Conservation (phyloP, 306 rosid genomes). For the Betula pendula region DNA sequence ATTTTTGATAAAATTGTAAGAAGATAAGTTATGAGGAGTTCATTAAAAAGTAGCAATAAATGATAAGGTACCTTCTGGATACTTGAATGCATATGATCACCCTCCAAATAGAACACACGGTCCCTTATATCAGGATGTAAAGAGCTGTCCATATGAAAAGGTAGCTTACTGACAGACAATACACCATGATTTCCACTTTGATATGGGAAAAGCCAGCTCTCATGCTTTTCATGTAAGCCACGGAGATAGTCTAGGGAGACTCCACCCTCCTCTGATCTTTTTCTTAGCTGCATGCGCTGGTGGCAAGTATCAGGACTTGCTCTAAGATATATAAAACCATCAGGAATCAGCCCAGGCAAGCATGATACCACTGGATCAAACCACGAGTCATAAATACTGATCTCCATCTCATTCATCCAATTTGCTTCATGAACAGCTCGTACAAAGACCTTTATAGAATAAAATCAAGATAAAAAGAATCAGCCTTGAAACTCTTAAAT, state of each 20-base stretch:
- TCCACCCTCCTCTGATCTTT: conserved; percentile 90
- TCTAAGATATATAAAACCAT: conserved; percentile 94
- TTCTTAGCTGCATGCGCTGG: conserved; percentile 80
- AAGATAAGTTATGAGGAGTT: conserved; percentile 14
- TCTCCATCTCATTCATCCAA: conserved; percentile 99
- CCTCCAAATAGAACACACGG: conserved; percentile 92
- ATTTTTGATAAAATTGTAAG: conserved; percentile 3
- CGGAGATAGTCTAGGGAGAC: conserved; percentile 78
- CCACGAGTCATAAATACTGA: conserved; percentile 98
- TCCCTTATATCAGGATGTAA: conserved; percentile 85
- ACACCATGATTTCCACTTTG: conserved; percentile 82
- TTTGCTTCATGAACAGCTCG: conserved; percentile 98
- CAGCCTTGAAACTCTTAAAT: conserved; percentile 35
- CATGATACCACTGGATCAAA: conserved; percentile 95
- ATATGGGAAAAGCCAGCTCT: conserved; percentile 91
- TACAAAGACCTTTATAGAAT: conserved; percentile 71
- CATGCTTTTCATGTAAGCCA: conserved; percentile 90
- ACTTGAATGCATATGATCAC: conserved; percentile 96
- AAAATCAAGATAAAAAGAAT: conserved; percentile 37
- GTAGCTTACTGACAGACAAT: conserved; percentile 64
- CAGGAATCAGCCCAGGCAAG: conserved; percentile 96
- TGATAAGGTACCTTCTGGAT: conserved; percentile 75
- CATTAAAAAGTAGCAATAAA: conserved; percentile 9
- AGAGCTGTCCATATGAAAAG: conserved; percentile 66
- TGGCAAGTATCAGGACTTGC: conserved; percentile 99